Percentiles rank a stretch among this genome's conserved stretches.
Evolutionary conservation across 176 grass and related monocot species (phyloP).

Genomic region (Oryza punctata): DNA sequence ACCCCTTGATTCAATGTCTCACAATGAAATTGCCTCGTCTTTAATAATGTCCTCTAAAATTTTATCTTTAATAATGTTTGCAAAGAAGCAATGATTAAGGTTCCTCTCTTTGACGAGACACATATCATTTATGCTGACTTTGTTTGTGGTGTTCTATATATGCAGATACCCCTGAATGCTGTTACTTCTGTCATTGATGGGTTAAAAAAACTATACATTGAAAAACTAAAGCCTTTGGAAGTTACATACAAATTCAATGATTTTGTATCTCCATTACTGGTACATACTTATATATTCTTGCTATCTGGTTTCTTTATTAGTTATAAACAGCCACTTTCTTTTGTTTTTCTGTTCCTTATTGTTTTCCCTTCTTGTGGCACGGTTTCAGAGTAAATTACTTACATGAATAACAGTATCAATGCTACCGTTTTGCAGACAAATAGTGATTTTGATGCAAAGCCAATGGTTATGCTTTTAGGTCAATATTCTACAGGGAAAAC

Average conservation of each 20-base stretch:
- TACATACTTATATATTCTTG: slow-evolving; percentile 36
- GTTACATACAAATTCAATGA: slow-evolving; percentile 96
- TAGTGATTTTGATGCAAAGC: slow-evolving; percentile 98
- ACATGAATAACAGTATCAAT: slow-evolving; percentile 7
- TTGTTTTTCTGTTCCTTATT: not conserved
- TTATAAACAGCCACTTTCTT: slow-evolving; percentile 7
- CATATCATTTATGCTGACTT: slow-evolving; percentile 26
- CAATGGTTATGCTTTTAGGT: slow-evolving; percentile 99
- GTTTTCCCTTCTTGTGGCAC: not conserved
- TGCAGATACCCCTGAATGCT: slow-evolving; percentile 83
- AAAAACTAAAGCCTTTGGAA: slow-evolving; percentile 98
- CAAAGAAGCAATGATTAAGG: not conserved
- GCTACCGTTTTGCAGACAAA: slow-evolving; percentile 60
- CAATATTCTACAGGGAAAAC: slow-evolving; percentile 99
- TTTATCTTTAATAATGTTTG: not conserved
- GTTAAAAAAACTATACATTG: slow-evolving; percentile 85
- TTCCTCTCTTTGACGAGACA: not conserved
- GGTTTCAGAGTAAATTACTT: slow-evolving; percentile 29
- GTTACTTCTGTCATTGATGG: slow-evolving; percentile 97
- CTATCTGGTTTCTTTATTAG: not conserved
- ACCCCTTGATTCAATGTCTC: not conserved
- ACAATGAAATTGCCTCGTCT: not conserved
- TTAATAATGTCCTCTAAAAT: not conserved
- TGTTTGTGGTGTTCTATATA: slow-evolving; percentile 36
- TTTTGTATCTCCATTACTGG: slow-evolving; percentile 90